A percentile compares a stretch with the other conserved stretches of the same genome.
These are phyloP conservation scores for Xerocomus nothofagi DNA, from an alignment of 1,284 basidiomycete genomes.

Conservation along the genomic window DNA sequence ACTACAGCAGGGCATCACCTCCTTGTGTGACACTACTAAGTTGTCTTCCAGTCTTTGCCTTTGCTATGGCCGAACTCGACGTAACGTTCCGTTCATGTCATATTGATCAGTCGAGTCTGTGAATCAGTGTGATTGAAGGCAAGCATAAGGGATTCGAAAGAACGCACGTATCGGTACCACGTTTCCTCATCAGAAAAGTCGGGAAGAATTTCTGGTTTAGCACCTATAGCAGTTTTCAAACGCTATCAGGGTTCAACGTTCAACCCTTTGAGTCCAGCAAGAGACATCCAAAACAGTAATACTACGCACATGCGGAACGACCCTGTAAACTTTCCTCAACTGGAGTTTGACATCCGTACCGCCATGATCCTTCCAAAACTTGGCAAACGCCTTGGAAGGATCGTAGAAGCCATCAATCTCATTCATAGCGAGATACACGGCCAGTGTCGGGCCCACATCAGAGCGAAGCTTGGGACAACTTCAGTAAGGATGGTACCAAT, in stretches of 20 bases:
- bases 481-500: neutral
- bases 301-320: conserved; percentile 28
- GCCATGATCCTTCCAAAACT: conserved; percentile 26
- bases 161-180: conserved; percentile 31
- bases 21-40: too few relatives aligned
- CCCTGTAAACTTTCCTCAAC: conserved; percentile 22
- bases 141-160: neutral
- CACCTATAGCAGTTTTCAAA: conserved; percentile 18
- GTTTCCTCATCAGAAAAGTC: conserved; percentile 24
- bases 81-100: conserved; percentile 31
- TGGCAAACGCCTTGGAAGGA: conserved; percentile 27
- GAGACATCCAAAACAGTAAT: neutral
- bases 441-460: conserved; percentile 1
- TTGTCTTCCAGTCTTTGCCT: neutral
- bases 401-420: conserved; percentile 26
- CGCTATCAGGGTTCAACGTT: conserved; percentile 15
- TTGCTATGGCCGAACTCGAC: conserved; percentile 24
- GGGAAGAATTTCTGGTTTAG: conserved; percentile 19
- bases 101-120: conserved; percentile 22
- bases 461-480: conserved; percentile 13
- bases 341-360: conserved; percentile 19
- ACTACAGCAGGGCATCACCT: conserved; percentile 5
- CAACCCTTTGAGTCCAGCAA: neutral
- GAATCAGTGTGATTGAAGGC: neutral
- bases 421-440: conserved; percentile 8